Percentiles rank a stretch among this genome's conserved stretches.
Evolutionary conservation across 2,329 filamentous ascomycete species (phyloP).

Genomic region (Epichloe hybrida): DNA sequence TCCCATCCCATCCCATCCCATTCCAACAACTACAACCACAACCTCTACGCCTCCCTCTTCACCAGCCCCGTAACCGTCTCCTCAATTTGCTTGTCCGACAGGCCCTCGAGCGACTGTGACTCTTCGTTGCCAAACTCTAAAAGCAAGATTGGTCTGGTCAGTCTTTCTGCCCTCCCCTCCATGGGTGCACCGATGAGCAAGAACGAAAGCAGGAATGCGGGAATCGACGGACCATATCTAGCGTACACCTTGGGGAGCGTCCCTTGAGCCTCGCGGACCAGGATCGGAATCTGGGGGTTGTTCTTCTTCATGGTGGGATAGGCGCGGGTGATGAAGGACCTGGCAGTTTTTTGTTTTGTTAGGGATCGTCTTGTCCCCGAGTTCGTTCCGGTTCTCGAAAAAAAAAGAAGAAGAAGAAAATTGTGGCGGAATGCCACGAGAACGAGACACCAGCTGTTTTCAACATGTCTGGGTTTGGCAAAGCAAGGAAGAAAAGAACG

Average conservation of each 20-base stretch:
- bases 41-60: conserved; percentile 17
- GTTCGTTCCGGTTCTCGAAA: too few relatives aligned
- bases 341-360: conserved; percentile 21
- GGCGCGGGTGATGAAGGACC: conserved; percentile 76
- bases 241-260: conserved; percentile 79
- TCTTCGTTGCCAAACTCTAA: conserved; percentile 44
- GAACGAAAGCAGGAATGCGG: background rate
- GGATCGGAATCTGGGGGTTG: conserved; percentile 86
- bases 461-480: too few relatives aligned
- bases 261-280: conserved; percentile 83
- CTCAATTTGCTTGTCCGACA: conserved; percentile 49
- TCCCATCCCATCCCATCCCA: background rate
- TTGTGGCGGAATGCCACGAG: too few relatives aligned
- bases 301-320: conserved; percentile 99
- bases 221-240: conserved; percentile 58
- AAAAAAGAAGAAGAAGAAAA: too few relatives aligned
- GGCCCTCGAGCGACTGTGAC: conserved; percentile 42
- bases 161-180: background rate
- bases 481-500: background rate
- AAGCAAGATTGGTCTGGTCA: background rate
- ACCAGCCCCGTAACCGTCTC: conserved; percentile 42
- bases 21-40: background rate
- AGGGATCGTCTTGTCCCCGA: background rate
- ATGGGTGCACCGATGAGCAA: background rate
- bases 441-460: background rate